These are phyloP conservation scores for Leccinum insigne DNA, from an alignment of 1,284 basidiomycete species.

Conservation along the genomic window DNA sequence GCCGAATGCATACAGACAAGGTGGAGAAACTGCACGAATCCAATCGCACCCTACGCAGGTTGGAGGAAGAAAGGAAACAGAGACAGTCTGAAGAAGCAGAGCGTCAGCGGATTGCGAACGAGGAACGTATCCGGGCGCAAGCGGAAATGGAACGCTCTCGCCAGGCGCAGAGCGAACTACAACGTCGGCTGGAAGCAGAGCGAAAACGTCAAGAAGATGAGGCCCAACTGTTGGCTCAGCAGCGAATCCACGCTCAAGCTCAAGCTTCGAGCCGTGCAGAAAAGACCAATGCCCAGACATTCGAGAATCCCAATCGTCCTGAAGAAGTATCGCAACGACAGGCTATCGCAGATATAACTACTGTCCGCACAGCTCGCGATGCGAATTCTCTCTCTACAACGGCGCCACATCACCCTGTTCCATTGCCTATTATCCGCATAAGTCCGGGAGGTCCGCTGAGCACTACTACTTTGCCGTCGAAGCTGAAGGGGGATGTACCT, in stretches of 20 bases:
- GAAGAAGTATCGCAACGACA: slow-evolving; percentile 12
- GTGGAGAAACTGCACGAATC: slow-evolving; percentile 16
- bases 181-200: slow-evolving; percentile 12
- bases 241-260: slow-evolving; percentile 9
- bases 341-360: slow-evolving; percentile 3
- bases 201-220: slow-evolving; percentile 8
- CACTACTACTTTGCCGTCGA: neutral
- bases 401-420: neutral
- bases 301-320: neutral
- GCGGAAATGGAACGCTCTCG: slow-evolving; percentile 12
- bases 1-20: slow-evolving; percentile 20
- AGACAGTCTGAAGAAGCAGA: slow-evolving; percentile 20
- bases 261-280: slow-evolving; percentile 2
- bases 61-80: slow-evolving; percentile 23
- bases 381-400: neutral
- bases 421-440: slow-evolving; percentile 1
- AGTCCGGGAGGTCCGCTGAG: slow-evolving; percentile 2
- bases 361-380: slow-evolving; percentile 3
- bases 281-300: neutral
- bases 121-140: slow-evolving; percentile 12
- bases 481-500: slow-evolving; percentile 6
- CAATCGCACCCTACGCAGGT: slow-evolving; percentile 16
- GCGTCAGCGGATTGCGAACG: slow-evolving; percentile 16
- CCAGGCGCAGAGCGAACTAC: slow-evolving; percentile 8
- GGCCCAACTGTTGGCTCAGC: slow-evolving; percentile 12